These are phyloP conservation scores for Colletotrichum spinosum DNA, from an alignment of 2,329 filamentous ascomycete genomes.

Conservation along the genomic window DNA sequence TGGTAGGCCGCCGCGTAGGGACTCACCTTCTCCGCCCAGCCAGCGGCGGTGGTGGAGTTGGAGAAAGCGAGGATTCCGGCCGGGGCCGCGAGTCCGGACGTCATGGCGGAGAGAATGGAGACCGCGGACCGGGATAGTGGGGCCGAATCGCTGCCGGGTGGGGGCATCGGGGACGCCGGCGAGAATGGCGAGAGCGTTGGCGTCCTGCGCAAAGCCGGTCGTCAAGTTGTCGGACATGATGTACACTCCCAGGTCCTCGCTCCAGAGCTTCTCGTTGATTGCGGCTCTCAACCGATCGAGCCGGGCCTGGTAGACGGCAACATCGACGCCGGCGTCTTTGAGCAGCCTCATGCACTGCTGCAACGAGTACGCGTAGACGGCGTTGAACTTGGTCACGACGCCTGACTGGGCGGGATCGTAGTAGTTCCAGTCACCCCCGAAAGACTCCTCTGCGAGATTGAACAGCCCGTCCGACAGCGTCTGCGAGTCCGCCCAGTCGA, in stretches of 20 bases:
- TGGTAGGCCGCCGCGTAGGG: conserved; percentile 46
- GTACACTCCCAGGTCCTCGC: conserved; percentile 42
- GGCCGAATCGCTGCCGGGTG: background rate
- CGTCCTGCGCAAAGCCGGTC: conserved; percentile 44
- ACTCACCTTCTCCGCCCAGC: conserved; percentile 41
- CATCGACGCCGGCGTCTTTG: conserved; percentile 37
- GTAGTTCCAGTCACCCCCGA: conserved; percentile 50
- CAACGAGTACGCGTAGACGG: conserved; percentile 46
- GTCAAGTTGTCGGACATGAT: conserved; percentile 39
- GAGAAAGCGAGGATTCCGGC: conserved; percentile 38
- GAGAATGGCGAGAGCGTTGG: conserved; percentile 48
- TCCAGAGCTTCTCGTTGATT: conserved; percentile 44
- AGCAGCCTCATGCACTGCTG: conserved; percentile 43
- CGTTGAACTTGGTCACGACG: conserved; percentile 47
- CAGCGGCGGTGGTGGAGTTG: conserved; percentile 12
- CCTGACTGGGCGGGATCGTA: conserved; percentile 47
- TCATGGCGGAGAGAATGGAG: conserved; percentile 32
- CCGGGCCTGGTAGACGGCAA: conserved; percentile 39
- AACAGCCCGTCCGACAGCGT: conserved; percentile 41
- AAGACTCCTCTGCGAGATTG: conserved; percentile 42
- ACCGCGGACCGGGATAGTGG: background rate
- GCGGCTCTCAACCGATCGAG: conserved; percentile 42
- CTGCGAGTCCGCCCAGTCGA: conserved; percentile 49
- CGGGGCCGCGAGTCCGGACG: background rate
- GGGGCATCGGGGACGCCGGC: conserved; percentile 40